Conservation (phyloP, 306 rosid species). For the Quercus variabilis region DNA sequence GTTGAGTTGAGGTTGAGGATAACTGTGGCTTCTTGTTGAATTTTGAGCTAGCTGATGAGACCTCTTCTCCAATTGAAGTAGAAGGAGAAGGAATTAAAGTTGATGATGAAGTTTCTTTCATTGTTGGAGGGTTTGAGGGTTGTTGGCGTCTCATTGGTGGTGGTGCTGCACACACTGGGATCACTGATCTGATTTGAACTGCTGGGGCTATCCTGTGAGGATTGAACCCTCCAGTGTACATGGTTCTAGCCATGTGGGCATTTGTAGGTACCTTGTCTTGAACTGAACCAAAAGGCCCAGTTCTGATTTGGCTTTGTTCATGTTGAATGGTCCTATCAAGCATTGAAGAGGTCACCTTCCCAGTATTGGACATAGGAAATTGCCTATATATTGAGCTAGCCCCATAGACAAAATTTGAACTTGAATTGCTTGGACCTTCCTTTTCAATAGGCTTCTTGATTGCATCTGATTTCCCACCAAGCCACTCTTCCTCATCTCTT, state of each 20-base stretch:
- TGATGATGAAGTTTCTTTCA: slow-evolving; percentile 7
- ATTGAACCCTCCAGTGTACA: slow-evolving; percentile 17
- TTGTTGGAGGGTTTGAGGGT: not conserved
- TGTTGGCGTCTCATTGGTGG: slow-evolving; percentile 3
- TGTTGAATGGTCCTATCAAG: not conserved
- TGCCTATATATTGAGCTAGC: slow-evolving; percentile 16
- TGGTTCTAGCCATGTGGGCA: not conserved
- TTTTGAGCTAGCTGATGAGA: slow-evolving; percentile 2
- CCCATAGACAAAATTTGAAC: not conserved
- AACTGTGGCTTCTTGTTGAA: not conserved
- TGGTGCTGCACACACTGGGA: slow-evolving; percentile 40
- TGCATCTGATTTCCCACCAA: not conserved
- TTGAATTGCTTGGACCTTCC: not conserved
- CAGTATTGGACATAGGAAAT: not conserved
- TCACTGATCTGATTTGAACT: slow-evolving; percentile 38
- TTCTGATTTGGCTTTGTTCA: not conserved
- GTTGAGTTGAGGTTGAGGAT: not conserved
- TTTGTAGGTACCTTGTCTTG: not conserved
- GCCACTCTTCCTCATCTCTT: slow-evolving; percentile 35
- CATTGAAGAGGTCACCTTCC: not conserved
- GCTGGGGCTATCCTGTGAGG: slow-evolving; percentile 35
- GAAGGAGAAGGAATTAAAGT: not conserved
- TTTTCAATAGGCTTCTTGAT: slow-evolving; percentile 1
- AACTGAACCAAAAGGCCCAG: not conserved
- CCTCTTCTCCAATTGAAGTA: not conserved